phyloP scores from a whole-genome alignment of 768 basidiomycete species.

The Termitomyces sp. region DNA sequence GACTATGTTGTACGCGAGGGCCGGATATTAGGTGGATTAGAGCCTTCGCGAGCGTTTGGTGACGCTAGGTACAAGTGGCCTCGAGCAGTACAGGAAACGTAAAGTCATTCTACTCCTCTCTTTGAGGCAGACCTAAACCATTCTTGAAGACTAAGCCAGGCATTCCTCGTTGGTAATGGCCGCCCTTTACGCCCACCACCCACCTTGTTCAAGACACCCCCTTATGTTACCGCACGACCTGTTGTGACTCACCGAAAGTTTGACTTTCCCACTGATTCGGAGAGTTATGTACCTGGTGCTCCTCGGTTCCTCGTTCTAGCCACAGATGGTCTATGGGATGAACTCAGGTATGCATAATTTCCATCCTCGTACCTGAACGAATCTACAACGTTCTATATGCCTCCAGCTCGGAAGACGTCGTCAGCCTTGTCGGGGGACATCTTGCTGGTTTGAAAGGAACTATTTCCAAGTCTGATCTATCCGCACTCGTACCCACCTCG shows the following conservation, averaged over 20 bases:
- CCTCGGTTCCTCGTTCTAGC: slow-evolving; percentile 84
- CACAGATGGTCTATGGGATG: slow-evolving; percentile 82
- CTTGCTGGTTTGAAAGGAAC: slow-evolving; percentile 67
- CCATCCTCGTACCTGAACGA: neutral
- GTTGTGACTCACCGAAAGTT: slow-evolving; percentile 78
- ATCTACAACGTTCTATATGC: slow-evolving; percentile 1
- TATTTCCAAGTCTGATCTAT: slow-evolving; percentile 56
- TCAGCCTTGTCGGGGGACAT: slow-evolving; percentile 81
- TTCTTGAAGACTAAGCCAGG: slow-evolving; percentile 44
- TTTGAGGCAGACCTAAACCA: neutral
- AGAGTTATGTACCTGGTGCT: slow-evolving; percentile 18
- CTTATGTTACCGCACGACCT: slow-evolving; percentile 86
- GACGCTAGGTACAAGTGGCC: slow-evolving; percentile 92
- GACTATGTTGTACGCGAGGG: slow-evolving; percentile 73
- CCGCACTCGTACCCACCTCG: slow-evolving; percentile 50
- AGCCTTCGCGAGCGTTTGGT: slow-evolving; percentile 85
- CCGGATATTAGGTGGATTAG: slow-evolving; percentile 82
- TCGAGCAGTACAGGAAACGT: slow-evolving; percentile 68
- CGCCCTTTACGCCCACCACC: slow-evolving; percentile 58
- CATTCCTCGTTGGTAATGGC: slow-evolving; percentile 64
- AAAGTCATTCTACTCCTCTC: slow-evolving; percentile 20
- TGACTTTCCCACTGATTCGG: slow-evolving; percentile 39
- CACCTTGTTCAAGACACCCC: slow-evolving; percentile 73
- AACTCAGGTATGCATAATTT: slow-evolving; percentile 37
- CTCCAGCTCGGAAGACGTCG: slow-evolving; percentile 76